These are phyloP conservation scores for Aspergillus egyptiacus DNA, from an alignment of 495 filamentous ascomycete species.

Conservation along the genomic window DNA sequence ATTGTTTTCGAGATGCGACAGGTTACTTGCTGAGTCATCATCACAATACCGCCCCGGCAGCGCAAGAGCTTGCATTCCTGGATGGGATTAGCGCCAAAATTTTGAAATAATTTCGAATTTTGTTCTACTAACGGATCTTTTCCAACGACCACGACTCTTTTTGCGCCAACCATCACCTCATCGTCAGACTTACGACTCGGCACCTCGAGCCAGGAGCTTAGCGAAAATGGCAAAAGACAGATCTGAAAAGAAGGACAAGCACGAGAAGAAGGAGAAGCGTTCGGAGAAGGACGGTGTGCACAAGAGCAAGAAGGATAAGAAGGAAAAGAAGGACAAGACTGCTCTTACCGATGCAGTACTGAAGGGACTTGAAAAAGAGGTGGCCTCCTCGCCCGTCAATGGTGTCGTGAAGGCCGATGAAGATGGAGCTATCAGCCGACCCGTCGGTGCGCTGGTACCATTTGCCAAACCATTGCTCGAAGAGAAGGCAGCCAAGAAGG, in stretches of 20 bases:
- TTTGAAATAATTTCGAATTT: slow-evolving; percentile 41
- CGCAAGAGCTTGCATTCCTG: slow-evolving; percentile 15
- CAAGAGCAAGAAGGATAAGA: slow-evolving; percentile 59
- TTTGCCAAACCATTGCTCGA: slow-evolving; percentile 88
- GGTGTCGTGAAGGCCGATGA: slow-evolving; percentile 42
- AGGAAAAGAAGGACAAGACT: slow-evolving; percentile 67
- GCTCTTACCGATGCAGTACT: slow-evolving; percentile 53
- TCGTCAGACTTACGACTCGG: slow-evolving; percentile 14
- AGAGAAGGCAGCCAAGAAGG: slow-evolving; percentile 88
- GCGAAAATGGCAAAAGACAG: slow-evolving; percentile 50
- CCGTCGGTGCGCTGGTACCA: slow-evolving; percentile 74
- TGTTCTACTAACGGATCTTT: slow-evolving; percentile 27
- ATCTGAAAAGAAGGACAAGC: slow-evolving; percentile 62
- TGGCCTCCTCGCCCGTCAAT: slow-evolving; percentile 30
- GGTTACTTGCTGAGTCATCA: slow-evolving; percentile 34
- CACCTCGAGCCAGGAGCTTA: slow-evolving; percentile 14
- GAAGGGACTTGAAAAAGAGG: slow-evolving; percentile 47
- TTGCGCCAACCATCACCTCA: slow-evolving; percentile 16
- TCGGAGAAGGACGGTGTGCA: slow-evolving; percentile 68
- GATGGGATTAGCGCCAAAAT: slow-evolving; percentile 38
- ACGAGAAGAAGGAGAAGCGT: slow-evolving; percentile 78
- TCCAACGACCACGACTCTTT: slow-evolving; percentile 21
- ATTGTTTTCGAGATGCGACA: slow-evolving; percentile 15
- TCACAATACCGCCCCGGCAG: slow-evolving; percentile 18
- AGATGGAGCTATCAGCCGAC: slow-evolving; percentile 45